phyloP scores from a whole-genome alignment of 768 basidiomycete genomes.

The Sistotremastrum niveocremeum region DNA sequence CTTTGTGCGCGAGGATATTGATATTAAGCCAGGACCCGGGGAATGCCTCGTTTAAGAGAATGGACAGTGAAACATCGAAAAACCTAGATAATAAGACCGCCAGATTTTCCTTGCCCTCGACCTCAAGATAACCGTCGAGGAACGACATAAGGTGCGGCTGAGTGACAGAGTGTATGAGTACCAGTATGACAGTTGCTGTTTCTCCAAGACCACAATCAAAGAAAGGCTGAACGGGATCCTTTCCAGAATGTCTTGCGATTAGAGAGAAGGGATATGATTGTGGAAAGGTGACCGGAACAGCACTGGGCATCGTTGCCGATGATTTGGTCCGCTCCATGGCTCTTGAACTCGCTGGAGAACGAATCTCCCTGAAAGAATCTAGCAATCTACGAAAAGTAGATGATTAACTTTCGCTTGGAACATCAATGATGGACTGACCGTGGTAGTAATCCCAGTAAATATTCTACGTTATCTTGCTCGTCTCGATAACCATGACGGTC shows the following conservation, averaged over 20 bases:
- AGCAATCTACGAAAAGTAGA: slow-evolving; percentile 39
- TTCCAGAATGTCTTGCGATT: slow-evolving; percentile 35
- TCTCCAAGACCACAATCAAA: slow-evolving; percentile 78
- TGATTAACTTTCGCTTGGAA: background rate
- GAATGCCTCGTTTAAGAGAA: slow-evolving; percentile 79
- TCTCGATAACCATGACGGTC: slow-evolving; percentile 52
- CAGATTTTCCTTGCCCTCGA: slow-evolving; percentile 79
- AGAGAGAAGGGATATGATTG: slow-evolving; percentile 90
- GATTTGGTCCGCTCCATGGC: slow-evolving; percentile 59
- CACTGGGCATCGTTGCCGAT: slow-evolving; percentile 38
- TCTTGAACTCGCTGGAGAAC: slow-evolving; percentile 47
- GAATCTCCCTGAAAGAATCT: slow-evolving; percentile 79
- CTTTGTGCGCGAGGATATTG: slow-evolving; percentile 77
- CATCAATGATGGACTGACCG: slow-evolving; percentile 33
- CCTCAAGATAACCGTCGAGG: slow-evolving; percentile 68
- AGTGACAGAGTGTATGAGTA: slow-evolving; percentile 69
- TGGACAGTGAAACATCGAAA: slow-evolving; percentile 70
- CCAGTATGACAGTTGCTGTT: slow-evolving; percentile 71
- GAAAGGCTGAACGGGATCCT: slow-evolving; percentile 26
- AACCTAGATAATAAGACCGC: slow-evolving; percentile 56
- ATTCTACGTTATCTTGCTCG: slow-evolving; percentile 90
- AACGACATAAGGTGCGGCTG: slow-evolving; percentile 64
- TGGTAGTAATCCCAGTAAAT: slow-evolving; percentile 68
- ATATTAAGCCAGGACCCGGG: slow-evolving; percentile 86
- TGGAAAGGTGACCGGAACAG: slow-evolving; percentile 74